Conservation (phyloP, 2,329 filamentous ascomycete genomes). For the Fusarium proliferatum region DNA sequence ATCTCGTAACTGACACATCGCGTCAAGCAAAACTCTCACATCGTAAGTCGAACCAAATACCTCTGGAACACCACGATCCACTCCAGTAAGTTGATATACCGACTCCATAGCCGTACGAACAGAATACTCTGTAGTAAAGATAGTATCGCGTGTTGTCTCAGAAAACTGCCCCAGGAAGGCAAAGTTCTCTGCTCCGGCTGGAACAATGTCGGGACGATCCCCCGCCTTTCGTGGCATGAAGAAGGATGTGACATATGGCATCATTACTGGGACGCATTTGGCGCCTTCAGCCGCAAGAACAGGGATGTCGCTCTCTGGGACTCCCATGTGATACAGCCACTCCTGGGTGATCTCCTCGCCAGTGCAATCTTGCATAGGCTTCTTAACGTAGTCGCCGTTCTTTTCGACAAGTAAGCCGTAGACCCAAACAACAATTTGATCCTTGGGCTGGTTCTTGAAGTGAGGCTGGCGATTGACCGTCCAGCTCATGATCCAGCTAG, state of each 20-base stretch:
- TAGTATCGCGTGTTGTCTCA: not conserved
- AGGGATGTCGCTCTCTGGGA: not conserved
- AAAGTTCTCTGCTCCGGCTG: not conserved
- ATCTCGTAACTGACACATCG: not conserved
- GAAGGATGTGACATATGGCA: not conserved
- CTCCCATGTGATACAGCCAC: slow-evolving; percentile 6
- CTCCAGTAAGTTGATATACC: not conserved
- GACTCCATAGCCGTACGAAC: slow-evolving; percentile 6
- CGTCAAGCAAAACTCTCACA: slow-evolving; percentile 2
- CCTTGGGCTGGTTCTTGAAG: slow-evolving; percentile 2
- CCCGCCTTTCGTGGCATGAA: slow-evolving; percentile 1
- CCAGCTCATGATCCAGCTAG: slow-evolving; percentile 7
- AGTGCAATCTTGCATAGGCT: not conserved
- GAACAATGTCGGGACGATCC: not conserved
- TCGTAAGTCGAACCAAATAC: slow-evolving; percentile 4
- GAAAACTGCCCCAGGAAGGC: slow-evolving; percentile 2
- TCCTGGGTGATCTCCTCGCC: slow-evolving; percentile 5
- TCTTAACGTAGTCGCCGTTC: not conserved
- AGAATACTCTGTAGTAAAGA: not conserved
- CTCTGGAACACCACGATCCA: slow-evolving; percentile 2
- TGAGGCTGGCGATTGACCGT: not conserved
- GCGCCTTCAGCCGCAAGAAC: not conserved
- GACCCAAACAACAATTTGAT: slow-evolving; percentile 1
- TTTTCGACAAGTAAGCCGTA: not conserved
- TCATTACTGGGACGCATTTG: not conserved